Conservation (phyloP, 495 filamentous ascomycete species). For the Podospora didyma region DNA sequence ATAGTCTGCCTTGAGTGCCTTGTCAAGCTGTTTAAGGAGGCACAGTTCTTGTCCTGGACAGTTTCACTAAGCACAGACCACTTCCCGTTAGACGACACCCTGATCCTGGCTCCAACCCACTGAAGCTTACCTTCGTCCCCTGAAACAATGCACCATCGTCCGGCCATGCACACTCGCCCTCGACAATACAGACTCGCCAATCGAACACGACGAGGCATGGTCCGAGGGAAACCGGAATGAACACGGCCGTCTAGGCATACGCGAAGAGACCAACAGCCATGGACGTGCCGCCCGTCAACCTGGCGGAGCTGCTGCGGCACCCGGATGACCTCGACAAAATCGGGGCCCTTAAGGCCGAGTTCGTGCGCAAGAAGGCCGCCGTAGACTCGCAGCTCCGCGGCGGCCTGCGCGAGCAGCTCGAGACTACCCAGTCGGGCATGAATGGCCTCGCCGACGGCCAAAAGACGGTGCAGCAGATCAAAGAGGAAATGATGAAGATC, state of each 20-base stretch:
- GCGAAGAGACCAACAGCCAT: slow-evolving; percentile 21
- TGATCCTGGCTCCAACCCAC: too few relatives aligned
- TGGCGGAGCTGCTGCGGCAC: slow-evolving; percentile 68
- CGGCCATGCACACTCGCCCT: not conserved
- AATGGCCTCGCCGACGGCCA: slow-evolving; percentile 79
- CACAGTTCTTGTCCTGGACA: too few relatives aligned
- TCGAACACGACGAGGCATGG: slow-evolving; percentile 6
- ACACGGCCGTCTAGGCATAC: slow-evolving; percentile 7
- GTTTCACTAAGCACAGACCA: too few relatives aligned
- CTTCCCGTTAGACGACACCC: too few relatives aligned
- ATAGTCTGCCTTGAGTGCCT: too few relatives aligned
- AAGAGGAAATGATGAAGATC: slow-evolving; percentile 97
- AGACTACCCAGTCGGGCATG: slow-evolving; percentile 90
- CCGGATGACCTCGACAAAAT: slow-evolving; percentile 96
- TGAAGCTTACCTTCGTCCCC: too few relatives aligned
- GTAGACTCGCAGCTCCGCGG: slow-evolving; percentile 85
- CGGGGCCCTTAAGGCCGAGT: slow-evolving; percentile 81
- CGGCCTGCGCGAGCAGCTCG: slow-evolving; percentile 83
- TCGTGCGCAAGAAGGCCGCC: slow-evolving; percentile 86
- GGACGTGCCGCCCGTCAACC: slow-evolving; percentile 59
- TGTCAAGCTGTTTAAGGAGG: too few relatives aligned
- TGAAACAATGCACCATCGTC: not conserved
- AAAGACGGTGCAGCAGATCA: slow-evolving; percentile 79
- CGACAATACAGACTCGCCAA: not conserved
- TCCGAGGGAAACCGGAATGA: slow-evolving; percentile 5